phyloP scores from a whole-genome alignment of 257 asterid species.

The Nicotiana paniculata region DNA sequence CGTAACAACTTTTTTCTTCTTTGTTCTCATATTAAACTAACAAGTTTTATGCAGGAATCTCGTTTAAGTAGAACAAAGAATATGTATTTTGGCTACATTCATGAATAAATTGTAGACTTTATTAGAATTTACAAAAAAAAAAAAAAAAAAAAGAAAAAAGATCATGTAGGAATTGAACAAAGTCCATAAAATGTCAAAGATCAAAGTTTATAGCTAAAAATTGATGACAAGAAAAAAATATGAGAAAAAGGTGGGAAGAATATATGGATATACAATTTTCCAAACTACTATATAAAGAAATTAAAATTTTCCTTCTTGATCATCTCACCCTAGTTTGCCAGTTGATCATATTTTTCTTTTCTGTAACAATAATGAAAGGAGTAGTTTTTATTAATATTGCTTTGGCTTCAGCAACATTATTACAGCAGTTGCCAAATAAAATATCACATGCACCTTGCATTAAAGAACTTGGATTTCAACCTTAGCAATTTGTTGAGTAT shows the following conservation, averaged over 20 bases:
- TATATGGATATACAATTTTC: background rate
- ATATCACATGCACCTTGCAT: background rate
- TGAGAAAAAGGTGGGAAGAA: background rate
- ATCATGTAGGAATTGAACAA: background rate
- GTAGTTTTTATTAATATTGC: too few relatives aligned
- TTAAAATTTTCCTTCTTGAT: too few relatives aligned
- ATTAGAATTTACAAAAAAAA: too few relatives aligned
- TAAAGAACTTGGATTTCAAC: conserved; percentile 19
- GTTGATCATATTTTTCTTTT: too few relatives aligned
- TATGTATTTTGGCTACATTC: background rate
- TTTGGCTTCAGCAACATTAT: too few relatives aligned
- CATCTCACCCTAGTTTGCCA: too few relatives aligned
- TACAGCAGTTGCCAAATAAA: too few relatives aligned
- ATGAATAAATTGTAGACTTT: background rate
- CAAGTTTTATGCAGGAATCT: background rate
- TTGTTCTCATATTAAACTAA: too few relatives aligned
- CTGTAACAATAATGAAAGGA: too few relatives aligned
- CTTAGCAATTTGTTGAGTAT: conserved; percentile 8
- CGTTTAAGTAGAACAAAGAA: background rate
- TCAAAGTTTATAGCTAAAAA: too few relatives aligned
- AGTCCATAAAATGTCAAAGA: background rate
- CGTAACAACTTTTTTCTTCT: too few relatives aligned
- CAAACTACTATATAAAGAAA: background rate
- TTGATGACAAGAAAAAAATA: background rate
- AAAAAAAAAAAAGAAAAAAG: too few relatives aligned